Percentiles rank a stretch among this genome's conserved stretches.
Evolutionary conservation across 2,329 filamentous ascomycete genomes (phyloP).

Genomic region (Pseudogymnoascus sp.): DNA sequence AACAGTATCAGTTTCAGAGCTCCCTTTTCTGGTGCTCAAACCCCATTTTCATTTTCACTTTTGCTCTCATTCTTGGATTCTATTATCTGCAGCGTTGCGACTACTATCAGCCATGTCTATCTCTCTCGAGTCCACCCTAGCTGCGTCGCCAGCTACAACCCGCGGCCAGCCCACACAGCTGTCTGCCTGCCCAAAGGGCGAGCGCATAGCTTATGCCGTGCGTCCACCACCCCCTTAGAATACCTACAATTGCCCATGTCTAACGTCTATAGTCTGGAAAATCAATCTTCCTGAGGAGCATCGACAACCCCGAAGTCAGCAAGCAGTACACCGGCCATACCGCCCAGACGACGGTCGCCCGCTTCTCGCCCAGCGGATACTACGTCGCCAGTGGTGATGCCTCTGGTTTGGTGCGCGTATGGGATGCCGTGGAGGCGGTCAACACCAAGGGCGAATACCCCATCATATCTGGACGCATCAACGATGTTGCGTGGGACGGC

Average conservation of each 20-base stretch:
- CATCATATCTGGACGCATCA: slow-evolving; percentile 90
- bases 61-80: neutral
- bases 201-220: slow-evolving; percentile 89
- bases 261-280: slow-evolving; percentile 66
- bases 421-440: slow-evolving; percentile 80
- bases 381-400: slow-evolving; percentile 90
- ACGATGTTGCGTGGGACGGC: slow-evolving; percentile 95
- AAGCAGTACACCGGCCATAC: slow-evolving; percentile 94
- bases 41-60: neutral
- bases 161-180: slow-evolving; percentile 85
- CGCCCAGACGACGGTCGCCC: slow-evolving; percentile 79
- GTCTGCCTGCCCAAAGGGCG: slow-evolving; percentile 79
- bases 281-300: slow-evolving; percentile 90
- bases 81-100: neutral
- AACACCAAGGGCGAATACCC: slow-evolving; percentile 87
- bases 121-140: slow-evolving; percentile 64
- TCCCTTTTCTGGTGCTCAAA: neutral
- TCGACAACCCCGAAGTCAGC: slow-evolving; percentile 77
- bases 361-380: slow-evolving; percentile 89
- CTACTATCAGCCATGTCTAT: slow-evolving; percentile 37
- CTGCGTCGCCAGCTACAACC: slow-evolving; percentile 73
- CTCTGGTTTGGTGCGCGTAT: slow-evolving; percentile 77
- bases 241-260: neutral
- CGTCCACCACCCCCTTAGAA: slow-evolving; percentile 29
- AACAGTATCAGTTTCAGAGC: neutral